phyloP scores from a whole-genome alignment of 208 protist species.

The Trypanosoma conorhini region DNA sequence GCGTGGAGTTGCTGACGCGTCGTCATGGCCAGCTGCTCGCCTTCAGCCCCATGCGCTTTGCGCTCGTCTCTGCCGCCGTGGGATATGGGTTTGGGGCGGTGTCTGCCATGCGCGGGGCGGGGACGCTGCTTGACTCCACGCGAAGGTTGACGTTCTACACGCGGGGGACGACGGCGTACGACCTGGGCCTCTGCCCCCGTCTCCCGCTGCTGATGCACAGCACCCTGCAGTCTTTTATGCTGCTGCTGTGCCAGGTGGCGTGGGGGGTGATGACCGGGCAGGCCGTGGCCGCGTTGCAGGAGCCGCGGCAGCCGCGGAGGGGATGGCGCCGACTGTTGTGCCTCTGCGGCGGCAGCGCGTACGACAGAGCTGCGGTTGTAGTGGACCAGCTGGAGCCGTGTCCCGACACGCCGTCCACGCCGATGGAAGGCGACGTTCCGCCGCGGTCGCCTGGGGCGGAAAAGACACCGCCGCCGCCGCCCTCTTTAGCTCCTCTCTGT shows the following conservation, averaged over 20 bases:
- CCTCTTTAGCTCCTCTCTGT: neutral
- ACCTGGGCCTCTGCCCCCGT: slow-evolving; percentile 44
- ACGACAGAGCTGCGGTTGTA: neutral
- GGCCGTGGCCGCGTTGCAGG: slow-evolving; percentile 36
- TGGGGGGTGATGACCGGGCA: slow-evolving; percentile 70
- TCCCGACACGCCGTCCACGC: neutral
- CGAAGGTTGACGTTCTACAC: slow-evolving; percentile 24
- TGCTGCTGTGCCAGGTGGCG: slow-evolving; percentile 48
- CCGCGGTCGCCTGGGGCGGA: neutral
- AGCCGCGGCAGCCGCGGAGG: neutral
- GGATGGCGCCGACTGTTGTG: neutral
- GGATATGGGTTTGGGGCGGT: slow-evolving; percentile 52
- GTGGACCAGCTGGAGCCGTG: neutral
- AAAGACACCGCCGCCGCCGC: neutral
- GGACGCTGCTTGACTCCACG: slow-evolving; percentile 41
- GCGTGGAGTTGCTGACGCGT: slow-evolving; percentile 32
- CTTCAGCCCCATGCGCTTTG: slow-evolving; percentile 40
- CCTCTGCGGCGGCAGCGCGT: neutral
- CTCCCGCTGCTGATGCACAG: slow-evolving; percentile 52
- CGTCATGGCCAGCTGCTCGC: slow-evolving; percentile 39
- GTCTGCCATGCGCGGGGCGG: slow-evolving; percentile 39
- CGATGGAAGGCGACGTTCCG: neutral
- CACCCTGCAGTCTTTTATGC: slow-evolving; percentile 48
- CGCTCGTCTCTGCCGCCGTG: slow-evolving; percentile 41
- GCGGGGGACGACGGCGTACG: slow-evolving; percentile 29